Base-by-base conservation (phyloP, 78 protist genomes). In the Dictyostelium firmibasis region DNA sequence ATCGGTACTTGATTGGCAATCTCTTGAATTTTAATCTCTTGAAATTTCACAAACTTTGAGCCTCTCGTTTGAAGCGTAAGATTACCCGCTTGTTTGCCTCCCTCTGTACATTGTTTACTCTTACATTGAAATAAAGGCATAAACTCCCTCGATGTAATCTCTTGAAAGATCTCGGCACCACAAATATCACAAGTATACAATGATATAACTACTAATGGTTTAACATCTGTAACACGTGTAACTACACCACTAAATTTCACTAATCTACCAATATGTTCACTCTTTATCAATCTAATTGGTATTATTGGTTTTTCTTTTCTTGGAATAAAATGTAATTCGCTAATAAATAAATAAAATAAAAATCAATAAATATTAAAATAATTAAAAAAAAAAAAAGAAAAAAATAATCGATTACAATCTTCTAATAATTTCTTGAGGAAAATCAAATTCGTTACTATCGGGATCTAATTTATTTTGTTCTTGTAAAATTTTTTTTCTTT, bases 11-110 rank as follows among this genome's bases (percentile, higher is more conserved):
- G 97, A 31, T 95, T 87, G 13, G 95, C 97, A 43, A 97, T 94
- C 96, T 99, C 99, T 82, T 99, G 99, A 16, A 99, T n/a, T 60
- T 91, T 84, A 27, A 99, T 38, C 82, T 99, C 99, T 93, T 99
- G 99, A 91, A 97, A 98, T n/a, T 97, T 96, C 8, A 53, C 91
- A 76, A 99, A 99, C 74, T 98, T 98, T 29, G 99, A 98, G n/a
- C 99, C 99, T 35, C 99, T 87, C 20, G 99, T 95, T 79, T 98
- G 98, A 84, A 98, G 43, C 11, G 44, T 23, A 4, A 98, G 89
- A 50, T 72, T 41, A 11, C 98, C 98, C 2, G 85, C 36, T 16
- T 20, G 47, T 82, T 86, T 92, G 14, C 20, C 41, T 2, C n/a
- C 57, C 6, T 86, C 53, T 11, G 29, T 20, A 76, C 99, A 98